phyloP scores from a whole-genome alignment of 805 yeast genomes.

The Blastobotrys robertii region DNA sequence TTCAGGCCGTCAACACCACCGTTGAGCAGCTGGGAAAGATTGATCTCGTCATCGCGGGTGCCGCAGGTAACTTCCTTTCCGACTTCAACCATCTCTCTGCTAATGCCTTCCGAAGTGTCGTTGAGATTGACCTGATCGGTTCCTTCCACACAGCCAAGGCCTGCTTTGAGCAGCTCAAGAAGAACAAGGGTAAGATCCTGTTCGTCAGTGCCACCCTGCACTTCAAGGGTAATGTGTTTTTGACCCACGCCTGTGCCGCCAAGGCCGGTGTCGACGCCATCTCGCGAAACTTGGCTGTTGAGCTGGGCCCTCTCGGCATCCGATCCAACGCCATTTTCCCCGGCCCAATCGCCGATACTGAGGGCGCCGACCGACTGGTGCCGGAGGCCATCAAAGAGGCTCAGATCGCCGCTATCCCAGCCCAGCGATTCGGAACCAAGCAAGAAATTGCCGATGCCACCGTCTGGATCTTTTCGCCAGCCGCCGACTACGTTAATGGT shows the following conservation, averaged over 20 bases:
- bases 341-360: slow-evolving; percentile 81
- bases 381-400: slow-evolving; percentile 36
- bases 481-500: slow-evolving; percentile 71
- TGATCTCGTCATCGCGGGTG: slow-evolving; percentile 87
- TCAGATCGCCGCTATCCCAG: slow-evolving; percentile 40
- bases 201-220: slow-evolving; percentile 88
- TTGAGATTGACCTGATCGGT: slow-evolving; percentile 80
- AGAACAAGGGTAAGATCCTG: slow-evolving; percentile 59
- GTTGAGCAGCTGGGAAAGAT: slow-evolving; percentile 64
- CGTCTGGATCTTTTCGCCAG: slow-evolving; percentile 72
- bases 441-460: slow-evolving; percentile 87
- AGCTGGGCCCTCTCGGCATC: slow-evolving; percentile 82
- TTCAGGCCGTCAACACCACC: slow-evolving; percentile 53
- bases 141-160: slow-evolving; percentile 88
- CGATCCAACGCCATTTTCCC: slow-evolving; percentile 84
- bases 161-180: slow-evolving; percentile 50
- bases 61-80: slow-evolving; percentile 87
- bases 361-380: slow-evolving; percentile 63
- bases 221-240: slow-evolving; percentile 81
- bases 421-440: slow-evolving; percentile 45
- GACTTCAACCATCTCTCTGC: slow-evolving; percentile 70
- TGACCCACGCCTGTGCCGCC: slow-evolving; percentile 87
- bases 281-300: slow-evolving; percentile 76
- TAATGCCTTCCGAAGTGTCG: slow-evolving; percentile 82
- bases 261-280: slow-evolving; percentile 93